Conservation (phyloP, 108 stramenopile species). For the Aurantiochytrium sp. region DNA sequence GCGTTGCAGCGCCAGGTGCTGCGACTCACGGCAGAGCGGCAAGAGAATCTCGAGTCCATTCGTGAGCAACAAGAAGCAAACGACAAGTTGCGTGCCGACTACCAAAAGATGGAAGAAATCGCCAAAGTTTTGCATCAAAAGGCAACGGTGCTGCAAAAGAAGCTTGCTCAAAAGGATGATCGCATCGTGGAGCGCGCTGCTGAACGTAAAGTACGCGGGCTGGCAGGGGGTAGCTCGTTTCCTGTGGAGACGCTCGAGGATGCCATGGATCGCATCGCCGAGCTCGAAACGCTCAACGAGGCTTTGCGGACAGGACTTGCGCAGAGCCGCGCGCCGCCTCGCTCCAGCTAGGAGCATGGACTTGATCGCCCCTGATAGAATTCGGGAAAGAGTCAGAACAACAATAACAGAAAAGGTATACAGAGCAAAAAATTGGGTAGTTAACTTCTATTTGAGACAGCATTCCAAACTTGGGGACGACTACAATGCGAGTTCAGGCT, state of each 20-base stretch:
- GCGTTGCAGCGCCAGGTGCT: conserved; percentile 3
- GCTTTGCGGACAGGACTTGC: neutral
- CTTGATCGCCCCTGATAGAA: no score
- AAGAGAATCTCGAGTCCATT: neutral
- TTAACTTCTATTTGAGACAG: no score
- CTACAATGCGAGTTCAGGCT: no score
- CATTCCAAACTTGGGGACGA: no score
- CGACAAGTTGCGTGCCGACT: neutral
- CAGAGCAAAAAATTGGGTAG: no score
- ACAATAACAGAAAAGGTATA: no score
- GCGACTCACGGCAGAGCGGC: neutral
- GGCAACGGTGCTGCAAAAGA: neutral
- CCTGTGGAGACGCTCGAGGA: conserved; percentile 1
- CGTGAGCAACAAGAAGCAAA: neutral
- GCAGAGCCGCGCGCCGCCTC: no score
- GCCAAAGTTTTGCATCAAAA: neutral
- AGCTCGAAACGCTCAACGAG: neutral
- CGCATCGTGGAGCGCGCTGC: neutral
- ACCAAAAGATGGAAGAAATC: neutral
- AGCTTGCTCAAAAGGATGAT: neutral
- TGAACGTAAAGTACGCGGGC: neutral
- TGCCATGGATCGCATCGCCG: conserved; percentile 5
- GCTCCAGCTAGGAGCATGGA: no score
- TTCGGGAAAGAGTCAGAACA: no score
- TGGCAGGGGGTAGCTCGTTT: neutral